Evolutionary conservation across 169 alveolate genomes (phyloP).

Genomic region (Plasmodium yoelii): DNA sequence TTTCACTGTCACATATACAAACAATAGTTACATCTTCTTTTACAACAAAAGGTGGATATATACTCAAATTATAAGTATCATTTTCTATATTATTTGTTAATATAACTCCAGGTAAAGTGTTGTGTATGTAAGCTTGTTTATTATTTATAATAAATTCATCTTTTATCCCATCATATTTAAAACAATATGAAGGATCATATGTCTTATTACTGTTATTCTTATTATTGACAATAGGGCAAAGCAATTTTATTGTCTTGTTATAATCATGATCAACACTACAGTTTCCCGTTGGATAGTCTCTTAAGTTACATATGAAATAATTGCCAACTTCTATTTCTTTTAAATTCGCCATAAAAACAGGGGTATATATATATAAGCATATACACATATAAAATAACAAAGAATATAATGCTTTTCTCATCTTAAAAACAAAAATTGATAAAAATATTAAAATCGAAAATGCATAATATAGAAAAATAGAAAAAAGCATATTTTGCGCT

Average conservation of each 20-base stretch:
- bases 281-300: constrained; percentile 28
- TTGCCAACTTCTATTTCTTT: constrained; percentile 51
- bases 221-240: constrained; percentile 25
- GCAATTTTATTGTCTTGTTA: constrained; percentile 27
- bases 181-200: constrained; percentile 28
- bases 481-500: constrained; percentile 6
- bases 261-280: constrained; percentile 34
- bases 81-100: constrained; percentile 1
- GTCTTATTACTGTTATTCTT: background rate
- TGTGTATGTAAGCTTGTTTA: constrained; percentile 15
- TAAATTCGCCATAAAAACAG: constrained; percentile 6
- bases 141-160: constrained; percentile 26
- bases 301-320: constrained; percentile 60
- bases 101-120: constrained; percentile 56
- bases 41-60: constrained; percentile 25
- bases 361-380: constrained; percentile 9
- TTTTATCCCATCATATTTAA: constrained; percentile 38
- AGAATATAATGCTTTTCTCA: constrained; percentile 40
- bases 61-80: constrained; percentile 29
- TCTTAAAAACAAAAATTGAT: constrained; percentile 42
- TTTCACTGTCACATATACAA: constrained; percentile 40
- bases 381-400: constrained; percentile 12
- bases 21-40: constrained; percentile 45
- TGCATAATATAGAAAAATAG: constrained; percentile 17
- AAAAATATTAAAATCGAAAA: constrained; percentile 44